phyloP scores from a whole-genome alignment of 306 rosid species.

The Astragalus membranaceus region DNA sequence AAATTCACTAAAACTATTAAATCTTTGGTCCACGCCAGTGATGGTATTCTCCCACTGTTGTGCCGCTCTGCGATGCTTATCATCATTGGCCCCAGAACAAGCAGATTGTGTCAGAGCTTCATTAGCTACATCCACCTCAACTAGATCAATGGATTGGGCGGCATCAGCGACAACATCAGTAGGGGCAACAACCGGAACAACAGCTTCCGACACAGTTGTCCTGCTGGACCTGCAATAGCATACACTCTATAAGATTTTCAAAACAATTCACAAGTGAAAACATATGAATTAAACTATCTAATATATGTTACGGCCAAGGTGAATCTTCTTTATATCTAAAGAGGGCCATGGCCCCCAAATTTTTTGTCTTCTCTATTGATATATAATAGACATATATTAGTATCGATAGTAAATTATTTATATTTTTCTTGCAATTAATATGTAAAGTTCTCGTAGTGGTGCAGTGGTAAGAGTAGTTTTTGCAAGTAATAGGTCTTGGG shows the following conservation, averaged over 20 bases:
- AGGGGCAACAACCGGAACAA: constrained; percentile 55
- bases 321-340: no score
- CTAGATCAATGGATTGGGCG: constrained; percentile 23
- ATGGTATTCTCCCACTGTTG: constrained; percentile 94
- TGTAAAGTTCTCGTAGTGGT: no score
- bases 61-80: constrained; percentile 70
- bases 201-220: constrained; percentile 82
- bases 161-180: constrained; percentile 34
- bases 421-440: no score
- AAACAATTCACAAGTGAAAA: constrained; percentile 6
- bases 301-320: not conserved
- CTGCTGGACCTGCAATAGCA: constrained; percentile 74
- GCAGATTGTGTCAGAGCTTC: constrained; percentile 34
- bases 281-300: not conserved
- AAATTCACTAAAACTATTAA: constrained; percentile 82
- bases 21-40: constrained; percentile 94
- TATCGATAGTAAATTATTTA: no score
- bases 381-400: no score
- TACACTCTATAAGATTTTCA: constrained; percentile 12
- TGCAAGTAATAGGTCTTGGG: no score
- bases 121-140: constrained; percentile 36
- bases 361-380: no score
- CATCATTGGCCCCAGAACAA: constrained; percentile 39
- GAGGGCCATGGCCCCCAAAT: no score
- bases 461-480: no score